Conservation (phyloP, 768 basidiomycete genomes). For the Omphalotus guepiniiformis region DNA sequence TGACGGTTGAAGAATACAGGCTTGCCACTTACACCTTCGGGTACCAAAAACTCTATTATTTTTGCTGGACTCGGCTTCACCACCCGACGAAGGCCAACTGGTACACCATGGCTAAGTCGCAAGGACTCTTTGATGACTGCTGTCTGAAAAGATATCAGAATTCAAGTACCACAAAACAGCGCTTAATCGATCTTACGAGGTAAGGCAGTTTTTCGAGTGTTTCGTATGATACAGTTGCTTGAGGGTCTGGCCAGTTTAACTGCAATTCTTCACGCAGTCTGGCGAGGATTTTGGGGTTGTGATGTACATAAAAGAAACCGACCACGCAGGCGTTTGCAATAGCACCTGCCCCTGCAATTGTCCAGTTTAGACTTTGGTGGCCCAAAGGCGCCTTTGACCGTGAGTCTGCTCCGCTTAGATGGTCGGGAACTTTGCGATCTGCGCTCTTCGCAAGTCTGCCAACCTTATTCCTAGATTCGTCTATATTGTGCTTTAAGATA, state of each 20-base stretch:
- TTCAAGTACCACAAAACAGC: neutral
- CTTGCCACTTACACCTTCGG: slow-evolving; percentile 33
- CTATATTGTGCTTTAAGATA: neutral
- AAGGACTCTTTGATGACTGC: slow-evolving; percentile 45
- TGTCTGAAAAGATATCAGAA: slow-evolving; percentile 25
- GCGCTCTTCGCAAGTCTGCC: slow-evolving; percentile 15
- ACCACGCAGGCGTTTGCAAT: slow-evolving; percentile 35
- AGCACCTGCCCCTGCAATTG: slow-evolving; percentile 42
- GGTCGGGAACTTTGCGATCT: slow-evolving; percentile 35
- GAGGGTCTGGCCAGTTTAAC: slow-evolving; percentile 39
- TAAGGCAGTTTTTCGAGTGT: slow-evolving; percentile 42
- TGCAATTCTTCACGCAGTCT: slow-evolving; percentile 24
- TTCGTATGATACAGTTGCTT: slow-evolving; percentile 26
- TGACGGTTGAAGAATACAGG: neutral
- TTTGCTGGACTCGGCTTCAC: slow-evolving; percentile 29
- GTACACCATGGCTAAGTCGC: slow-evolving; percentile 35
- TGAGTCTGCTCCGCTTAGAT: slow-evolving; percentile 30
- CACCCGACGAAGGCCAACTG: slow-evolving; percentile 34
- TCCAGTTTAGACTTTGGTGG: slow-evolving; percentile 19
- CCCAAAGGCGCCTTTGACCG: slow-evolving; percentile 25
- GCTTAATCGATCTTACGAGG: slow-evolving; percentile 27
- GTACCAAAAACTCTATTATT: slow-evolving; percentile 31
- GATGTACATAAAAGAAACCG: slow-evolving; percentile 32
- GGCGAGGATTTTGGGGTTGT: slow-evolving; percentile 16
- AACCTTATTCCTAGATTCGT: neutral